Conservation (phyloP, 352 stramenopile genomes). For the Phytophthora sp. region DNA sequence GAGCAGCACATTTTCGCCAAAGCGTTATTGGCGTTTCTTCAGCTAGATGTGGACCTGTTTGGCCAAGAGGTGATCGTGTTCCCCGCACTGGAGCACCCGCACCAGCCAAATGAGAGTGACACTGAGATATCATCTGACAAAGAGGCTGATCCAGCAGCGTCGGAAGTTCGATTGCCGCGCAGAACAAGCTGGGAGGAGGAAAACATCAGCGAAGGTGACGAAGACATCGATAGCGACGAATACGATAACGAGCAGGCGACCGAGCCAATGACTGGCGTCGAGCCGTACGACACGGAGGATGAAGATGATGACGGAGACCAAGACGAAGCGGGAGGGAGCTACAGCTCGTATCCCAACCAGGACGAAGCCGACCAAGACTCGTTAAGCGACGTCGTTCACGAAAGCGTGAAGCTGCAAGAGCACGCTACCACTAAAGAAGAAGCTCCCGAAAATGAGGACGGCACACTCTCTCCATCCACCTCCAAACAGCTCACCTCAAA, state of each 20-base stretch:
- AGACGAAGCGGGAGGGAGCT: conserved; percentile 6
- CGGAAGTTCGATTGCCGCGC: conserved; percentile 8
- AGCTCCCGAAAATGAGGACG: conserved; percentile 2
- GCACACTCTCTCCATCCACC: background rate
- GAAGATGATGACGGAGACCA: conserved; percentile 19
- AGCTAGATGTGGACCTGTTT: conserved; percentile 65
- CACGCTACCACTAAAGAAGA: background rate
- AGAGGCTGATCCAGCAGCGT: background rate
- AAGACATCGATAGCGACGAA: conserved; percentile 5
- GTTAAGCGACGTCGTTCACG: background rate
- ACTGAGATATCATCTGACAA: background rate
- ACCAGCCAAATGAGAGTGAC: background rate
- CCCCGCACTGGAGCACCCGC: conserved; percentile 40
- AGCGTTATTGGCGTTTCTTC: conserved; percentile 40
- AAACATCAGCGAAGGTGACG: conserved; percentile 21
- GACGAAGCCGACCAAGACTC: conserved; percentile 8
- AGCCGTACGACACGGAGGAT: conserved; percentile 6
- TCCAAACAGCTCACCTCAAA: background rate
- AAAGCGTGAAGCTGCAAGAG: background rate
- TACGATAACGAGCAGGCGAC: conserved; percentile 3
- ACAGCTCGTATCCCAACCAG: conserved; percentile 18
- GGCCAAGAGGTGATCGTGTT: conserved; percentile 62
- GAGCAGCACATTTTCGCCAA: conserved; percentile 41
- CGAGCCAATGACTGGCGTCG: background rate
- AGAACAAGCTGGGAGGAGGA: conserved; percentile 15